phyloP scores from a whole-genome alignment of 352 stramenopile species.

The Globisporangium spinosum region DNA sequence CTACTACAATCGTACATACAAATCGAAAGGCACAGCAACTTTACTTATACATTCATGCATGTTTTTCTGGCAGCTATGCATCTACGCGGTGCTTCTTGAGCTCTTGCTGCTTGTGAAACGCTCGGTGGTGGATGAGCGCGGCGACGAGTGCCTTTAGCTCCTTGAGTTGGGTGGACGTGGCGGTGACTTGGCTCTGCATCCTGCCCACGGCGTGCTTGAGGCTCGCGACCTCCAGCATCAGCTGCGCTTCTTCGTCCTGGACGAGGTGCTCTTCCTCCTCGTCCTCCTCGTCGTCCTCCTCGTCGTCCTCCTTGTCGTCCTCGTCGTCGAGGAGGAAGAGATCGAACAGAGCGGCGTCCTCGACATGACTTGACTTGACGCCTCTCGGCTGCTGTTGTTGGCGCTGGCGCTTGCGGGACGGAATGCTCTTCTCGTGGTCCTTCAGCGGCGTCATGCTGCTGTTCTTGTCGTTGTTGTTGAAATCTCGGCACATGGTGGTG shows the following conservation, averaged over 20 bases:
- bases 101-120: background rate
- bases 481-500: background rate
- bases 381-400: background rate
- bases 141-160: constrained; percentile 2
- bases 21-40: background rate
- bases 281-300: background rate
- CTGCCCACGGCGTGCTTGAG: background rate
- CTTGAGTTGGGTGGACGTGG: background rate
- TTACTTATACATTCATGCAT: background rate
- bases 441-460: background rate
- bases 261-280: background rate
- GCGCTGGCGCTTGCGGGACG: background rate
- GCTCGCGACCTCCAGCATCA: background rate
- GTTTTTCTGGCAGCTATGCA: background rate
- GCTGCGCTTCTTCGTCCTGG: background rate
- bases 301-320: too few relatives aligned
- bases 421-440: constrained; percentile 9
- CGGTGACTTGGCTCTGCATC: constrained; percentile 3
- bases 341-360: background rate
- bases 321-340: too few relatives aligned
- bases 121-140: background rate
- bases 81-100: background rate
- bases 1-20: background rate
- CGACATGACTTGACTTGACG: background rate
- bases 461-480: background rate